Conservation (phyloP, 306 rosid species). For the Citrullus amarus region DNA sequence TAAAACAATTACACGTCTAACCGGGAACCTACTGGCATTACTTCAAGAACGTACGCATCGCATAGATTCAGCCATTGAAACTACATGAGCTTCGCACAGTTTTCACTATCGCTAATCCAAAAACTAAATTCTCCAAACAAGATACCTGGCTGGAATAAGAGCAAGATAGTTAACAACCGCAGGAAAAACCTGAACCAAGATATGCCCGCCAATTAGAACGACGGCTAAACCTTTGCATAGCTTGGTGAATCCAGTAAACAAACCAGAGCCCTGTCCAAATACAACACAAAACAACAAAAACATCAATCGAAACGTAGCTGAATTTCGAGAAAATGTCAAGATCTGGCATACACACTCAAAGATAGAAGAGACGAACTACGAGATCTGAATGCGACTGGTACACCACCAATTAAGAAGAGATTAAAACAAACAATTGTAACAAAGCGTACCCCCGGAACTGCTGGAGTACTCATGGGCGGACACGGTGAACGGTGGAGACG, state of each 20-base stretch:
- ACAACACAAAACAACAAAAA: neutral
- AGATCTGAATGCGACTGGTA: conserved; percentile 2
- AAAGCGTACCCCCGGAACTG: conserved; percentile 33
- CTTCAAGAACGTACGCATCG: neutral
- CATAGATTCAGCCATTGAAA: neutral
- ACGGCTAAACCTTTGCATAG: conserved; percentile 74
- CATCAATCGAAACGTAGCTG: neutral
- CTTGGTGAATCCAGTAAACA: conserved; percentile 55
- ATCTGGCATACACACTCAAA: conserved; percentile 7
- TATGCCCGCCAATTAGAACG: conserved; percentile 54
- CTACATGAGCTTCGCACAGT: neutral
- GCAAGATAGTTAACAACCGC: conserved; percentile 48
- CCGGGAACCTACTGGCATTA: neutral
- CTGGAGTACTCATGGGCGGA: conserved; percentile 42
- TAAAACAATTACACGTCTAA: neutral
- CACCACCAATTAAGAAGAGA: neutral
- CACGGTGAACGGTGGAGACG: conserved; percentile 10
- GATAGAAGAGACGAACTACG: neutral
- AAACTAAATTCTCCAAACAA: neutral
- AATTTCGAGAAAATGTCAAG: neutral
- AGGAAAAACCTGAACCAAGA: conserved; percentile 56
- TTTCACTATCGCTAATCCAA: neutral
- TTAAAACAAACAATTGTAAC: neutral
- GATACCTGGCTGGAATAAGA: conserved; percentile 81
- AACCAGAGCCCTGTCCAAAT: conserved; percentile 31